Conservation (phyloP, 768 basidiomycete species). For the Scleroderma bovista region DNA sequence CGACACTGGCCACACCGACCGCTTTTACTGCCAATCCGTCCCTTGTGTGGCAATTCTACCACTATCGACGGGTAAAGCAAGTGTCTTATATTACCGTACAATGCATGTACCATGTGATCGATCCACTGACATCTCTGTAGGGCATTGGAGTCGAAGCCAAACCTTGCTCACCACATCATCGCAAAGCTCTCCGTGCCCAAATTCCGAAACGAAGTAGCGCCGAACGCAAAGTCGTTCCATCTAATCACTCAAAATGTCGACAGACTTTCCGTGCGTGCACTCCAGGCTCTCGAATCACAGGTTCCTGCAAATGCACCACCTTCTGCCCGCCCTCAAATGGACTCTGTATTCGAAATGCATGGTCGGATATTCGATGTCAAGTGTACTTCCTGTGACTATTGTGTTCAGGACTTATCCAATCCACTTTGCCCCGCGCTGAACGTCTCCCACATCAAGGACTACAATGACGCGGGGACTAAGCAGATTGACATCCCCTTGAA, state of each 20-base stretch:
- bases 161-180: background rate
- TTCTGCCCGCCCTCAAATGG: background rate
- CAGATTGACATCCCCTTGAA: background rate
- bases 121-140: background rate
- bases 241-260: background rate
- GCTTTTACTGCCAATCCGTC: background rate
- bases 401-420: too few species aligned
- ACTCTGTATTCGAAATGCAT: conserved; percentile 24
- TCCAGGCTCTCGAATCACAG: too few species aligned
- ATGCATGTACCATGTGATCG: background rate
- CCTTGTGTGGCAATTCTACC: background rate
- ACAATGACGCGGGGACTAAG: too few species aligned
- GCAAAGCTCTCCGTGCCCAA: background rate
- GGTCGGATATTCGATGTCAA: conserved; percentile 16
- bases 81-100: background rate
- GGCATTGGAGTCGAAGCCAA: background rate
- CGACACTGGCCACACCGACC: background rate
- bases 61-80: background rate
- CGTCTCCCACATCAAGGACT: too few species aligned
- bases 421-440: too few species aligned
- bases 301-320: background rate
- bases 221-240: background rate
- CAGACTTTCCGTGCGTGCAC: background rate
- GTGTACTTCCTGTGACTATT: conserved; percentile 19
- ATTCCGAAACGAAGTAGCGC: background rate